Evolutionary conservation across 495 filamentous ascomycete species (phyloP).

Genomic region (Thermochaetoides thermophila): DNA sequence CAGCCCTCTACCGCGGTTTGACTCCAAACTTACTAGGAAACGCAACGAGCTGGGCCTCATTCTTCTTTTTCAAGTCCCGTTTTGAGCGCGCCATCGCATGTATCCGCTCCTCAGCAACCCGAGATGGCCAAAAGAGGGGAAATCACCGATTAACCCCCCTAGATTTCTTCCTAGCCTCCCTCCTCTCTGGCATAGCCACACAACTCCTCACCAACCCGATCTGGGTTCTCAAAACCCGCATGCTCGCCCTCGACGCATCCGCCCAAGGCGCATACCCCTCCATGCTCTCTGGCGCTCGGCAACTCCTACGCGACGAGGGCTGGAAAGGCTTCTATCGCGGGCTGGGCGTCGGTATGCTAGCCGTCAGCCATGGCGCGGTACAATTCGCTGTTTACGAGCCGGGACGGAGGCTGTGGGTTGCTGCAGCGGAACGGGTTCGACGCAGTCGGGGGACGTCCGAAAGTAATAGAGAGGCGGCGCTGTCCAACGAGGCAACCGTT

Average conservation of each 20-base stretch:
- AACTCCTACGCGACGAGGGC: conserved; percentile 56
- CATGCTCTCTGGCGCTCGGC: conserved; percentile 49
- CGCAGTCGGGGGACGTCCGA: no score
- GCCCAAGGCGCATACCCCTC: conserved; percentile 69
- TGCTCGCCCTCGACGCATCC: conserved; percentile 67
- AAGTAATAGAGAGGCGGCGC: background rate
- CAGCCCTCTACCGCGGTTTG: conserved; percentile 74
- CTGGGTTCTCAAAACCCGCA: conserved; percentile 97
- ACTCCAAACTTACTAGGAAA: conserved; percentile 86
- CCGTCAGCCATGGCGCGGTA: conserved; percentile 87
- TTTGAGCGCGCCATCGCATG: conserved; percentile 25
- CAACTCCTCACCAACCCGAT: conserved; percentile 84
- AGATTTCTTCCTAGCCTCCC: conserved; percentile 77
- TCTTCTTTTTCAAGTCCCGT: conserved; percentile 55
- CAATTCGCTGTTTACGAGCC: conserved; percentile 95
- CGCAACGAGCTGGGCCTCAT: conserved; percentile 77
- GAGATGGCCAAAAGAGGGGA: no score
- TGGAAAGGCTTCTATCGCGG: conserved; percentile 69
- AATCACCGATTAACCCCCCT: conserved; percentile 37
- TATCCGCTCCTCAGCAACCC: conserved; percentile 3
- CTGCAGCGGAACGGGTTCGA: no score
- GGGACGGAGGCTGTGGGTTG: conserved; percentile 46
- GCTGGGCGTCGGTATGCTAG: conserved; percentile 65
- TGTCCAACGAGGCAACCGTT: conserved; percentile 65
- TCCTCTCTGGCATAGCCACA: conserved; percentile 56